Conservation (phyloP, 371 early-diverging fungal genomes). For the Actinomortierella wolfii region DNA sequence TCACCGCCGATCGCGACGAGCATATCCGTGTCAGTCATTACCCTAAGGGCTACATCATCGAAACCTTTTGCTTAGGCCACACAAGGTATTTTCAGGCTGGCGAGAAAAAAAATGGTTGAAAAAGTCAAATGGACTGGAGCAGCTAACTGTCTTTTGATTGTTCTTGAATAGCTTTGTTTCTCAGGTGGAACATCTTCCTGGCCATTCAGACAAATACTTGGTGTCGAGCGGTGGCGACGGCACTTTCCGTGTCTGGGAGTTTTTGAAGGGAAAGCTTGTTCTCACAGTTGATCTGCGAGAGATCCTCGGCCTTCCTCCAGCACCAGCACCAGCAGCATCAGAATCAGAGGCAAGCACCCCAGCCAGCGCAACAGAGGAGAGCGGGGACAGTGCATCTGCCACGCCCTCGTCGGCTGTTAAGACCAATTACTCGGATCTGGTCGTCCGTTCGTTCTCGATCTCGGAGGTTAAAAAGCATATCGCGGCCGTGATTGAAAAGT, state of each 20-base stretch:
- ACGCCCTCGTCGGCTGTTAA: constrained; percentile 38
- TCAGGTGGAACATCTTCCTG: constrained; percentile 54
- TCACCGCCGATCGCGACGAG: constrained; percentile 96
- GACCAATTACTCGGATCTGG: constrained; percentile 38
- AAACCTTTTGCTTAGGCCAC: constrained; percentile 91
- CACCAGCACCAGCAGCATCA: too few species aligned
- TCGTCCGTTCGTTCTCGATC: constrained; percentile 32
- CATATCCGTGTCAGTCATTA: constrained; percentile 90
- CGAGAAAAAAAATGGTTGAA: neutral
- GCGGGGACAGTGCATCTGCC: neutral
- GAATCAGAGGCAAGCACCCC: neutral
- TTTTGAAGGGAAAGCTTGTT: constrained; percentile 49
- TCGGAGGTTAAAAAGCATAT: constrained; percentile 29
- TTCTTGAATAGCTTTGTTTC: constrained; percentile 77
- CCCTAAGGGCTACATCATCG: constrained; percentile 89
- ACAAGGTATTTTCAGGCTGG: constrained; percentile 60
- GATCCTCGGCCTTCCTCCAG: constrained; percentile 31
- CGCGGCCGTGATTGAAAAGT: constrained; percentile 41
- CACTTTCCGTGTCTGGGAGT: constrained; percentile 81
- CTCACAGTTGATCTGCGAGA: constrained; percentile 51
- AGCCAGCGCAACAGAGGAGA: neutral
- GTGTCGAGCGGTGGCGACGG: constrained; percentile 92
- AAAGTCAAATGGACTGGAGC: too few species aligned
- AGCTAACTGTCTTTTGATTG: too few species aligned
- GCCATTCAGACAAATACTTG: constrained; percentile 53